Evolutionary conservation across 306 rosid genomes (phyloP), one percentile per base, ranked within the genome.

Genomic region (Dalbergia cultrata): DNA sequence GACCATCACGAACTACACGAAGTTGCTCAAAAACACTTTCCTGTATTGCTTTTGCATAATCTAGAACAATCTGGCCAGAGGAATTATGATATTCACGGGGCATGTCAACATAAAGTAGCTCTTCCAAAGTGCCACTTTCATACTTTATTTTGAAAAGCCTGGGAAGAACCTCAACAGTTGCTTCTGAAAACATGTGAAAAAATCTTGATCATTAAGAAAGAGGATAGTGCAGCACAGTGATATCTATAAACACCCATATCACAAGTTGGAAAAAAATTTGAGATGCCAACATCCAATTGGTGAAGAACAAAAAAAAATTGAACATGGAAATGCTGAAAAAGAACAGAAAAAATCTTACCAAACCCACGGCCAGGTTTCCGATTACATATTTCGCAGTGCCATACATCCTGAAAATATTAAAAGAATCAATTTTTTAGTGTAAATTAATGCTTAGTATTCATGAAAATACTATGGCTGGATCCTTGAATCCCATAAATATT

Each of bases 1-100:
- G 99, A 70, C 99, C 99, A 70, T 95, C 99, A 76, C 99, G 95
- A 88, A 95, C 99, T 84, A 95, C 99, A 66, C 97, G 99, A 85
- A 95, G 97, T 80, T 93, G 97, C 87, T 95, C 97, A 86, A 95
- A 95, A 74, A 95, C 99, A 75, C 99, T 95, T 89, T 95, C 99
- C 85, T 95, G 99, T 70, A 93, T 93, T 50, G 99, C 99, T 81
- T 95, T 95, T 57, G 97, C 97, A 89, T 95, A 95, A 73, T 95
- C 97, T 81, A 95, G 86, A 67, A 95, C 99, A 76, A 95, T 95
- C 89, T 95, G 97, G 83, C 99, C 97, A 77, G 99, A 87, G 47
- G 99, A 87, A 86, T 93, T 95, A 34, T 87, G 94, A 85, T 95
- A 95, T 81, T 95, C 99, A 11, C 99, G 94, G 12, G 99, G 99